Evolutionary conservation across 257 asterid species (phyloP), one percentile per base, ranked within the genome.

Genomic region (Solanum megistacrolobum): DNA sequence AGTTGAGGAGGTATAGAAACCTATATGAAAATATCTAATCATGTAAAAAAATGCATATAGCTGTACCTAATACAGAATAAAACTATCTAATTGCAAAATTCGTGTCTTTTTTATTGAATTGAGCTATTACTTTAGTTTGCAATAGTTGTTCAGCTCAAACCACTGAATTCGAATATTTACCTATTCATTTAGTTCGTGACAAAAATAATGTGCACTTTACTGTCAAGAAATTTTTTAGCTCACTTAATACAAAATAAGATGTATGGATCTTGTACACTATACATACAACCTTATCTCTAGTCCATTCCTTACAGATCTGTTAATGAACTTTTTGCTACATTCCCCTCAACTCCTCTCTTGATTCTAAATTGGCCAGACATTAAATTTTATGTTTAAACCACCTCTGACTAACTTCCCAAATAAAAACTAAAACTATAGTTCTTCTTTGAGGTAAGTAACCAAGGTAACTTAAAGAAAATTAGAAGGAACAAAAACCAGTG

Each of bases 1-100:
- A 32, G 95, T 96, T 89, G 98, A 96, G 90, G 98, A 96, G 98
- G 98, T 96, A 93, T 78, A 9, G 71, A 38, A 83, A 73, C 82
- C 46, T 16, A 16, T 73, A 73, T 35, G 43, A 5, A 73, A 73
- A 34, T 73, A 35, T 73, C 18, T 23, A 73, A 35, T 73, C 82
- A 10, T 73, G 46, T 34, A 18, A 73, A 73, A 32, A 20, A 73
- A 18, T 20, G 46, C 48, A 18, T 34, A 35, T 73, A 73, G 48
- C 18, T 73, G 29, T 73, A 35, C 29, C 82, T 20, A 73, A 73
- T 35, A 73, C 29, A 9, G 18, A 73, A 35, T 73, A 73, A 73
- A 73, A 35, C 9, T 18, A 18, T 18, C 8, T 34, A 9, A 73
- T 34, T 73, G 82, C 82, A 73, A 73, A 34, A 9, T 73, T 73